Evolutionary conservation across 2,329 filamentous ascomycete species (phyloP).

Genomic region (Clathrospora elynae): DNA sequence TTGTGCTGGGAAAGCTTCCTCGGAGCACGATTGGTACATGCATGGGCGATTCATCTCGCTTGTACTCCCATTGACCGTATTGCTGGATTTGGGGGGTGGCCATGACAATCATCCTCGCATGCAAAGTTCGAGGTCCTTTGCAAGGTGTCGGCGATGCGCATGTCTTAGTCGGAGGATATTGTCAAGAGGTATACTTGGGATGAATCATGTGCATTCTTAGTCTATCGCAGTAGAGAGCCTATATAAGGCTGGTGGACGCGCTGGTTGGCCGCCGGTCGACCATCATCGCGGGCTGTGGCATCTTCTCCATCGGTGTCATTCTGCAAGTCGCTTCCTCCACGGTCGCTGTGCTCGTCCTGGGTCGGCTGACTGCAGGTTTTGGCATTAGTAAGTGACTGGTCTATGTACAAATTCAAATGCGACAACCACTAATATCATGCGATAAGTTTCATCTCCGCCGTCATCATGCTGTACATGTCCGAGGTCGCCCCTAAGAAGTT

Average conservation of each 20-base stretch:
- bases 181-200: too few species aligned
- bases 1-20: not conserved
- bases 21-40: slow-evolving; percentile 6
- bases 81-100: not conserved
- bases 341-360: slow-evolving; percentile 44
- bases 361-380: slow-evolving; percentile 48
- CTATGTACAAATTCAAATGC: too few species aligned
- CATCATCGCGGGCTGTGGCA: slow-evolving; percentile 45
- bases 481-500: slow-evolving; percentile 77
- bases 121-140: not conserved
- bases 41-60: slow-evolving; percentile 4
- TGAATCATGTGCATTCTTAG: too few species aligned
- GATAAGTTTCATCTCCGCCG: slow-evolving; percentile 43
- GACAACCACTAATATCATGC: too few species aligned
- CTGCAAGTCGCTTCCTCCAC: slow-evolving; percentile 44
- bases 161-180: not conserved
- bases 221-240: too few species aligned
- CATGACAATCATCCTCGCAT: not conserved
- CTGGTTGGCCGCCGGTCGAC: slow-evolving; percentile 71
- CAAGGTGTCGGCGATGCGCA: not conserved
- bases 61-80: not conserved
- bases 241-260: too few species aligned
- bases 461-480: slow-evolving; percentile 73
- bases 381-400: slow-evolving; percentile 34
- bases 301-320: slow-evolving; percentile 48